Evolutionary conservation across 169 alveolate species (phyloP), one percentile per base, ranked within the genome.

Genomic region (Plasmodium cynomolgi): DNA sequence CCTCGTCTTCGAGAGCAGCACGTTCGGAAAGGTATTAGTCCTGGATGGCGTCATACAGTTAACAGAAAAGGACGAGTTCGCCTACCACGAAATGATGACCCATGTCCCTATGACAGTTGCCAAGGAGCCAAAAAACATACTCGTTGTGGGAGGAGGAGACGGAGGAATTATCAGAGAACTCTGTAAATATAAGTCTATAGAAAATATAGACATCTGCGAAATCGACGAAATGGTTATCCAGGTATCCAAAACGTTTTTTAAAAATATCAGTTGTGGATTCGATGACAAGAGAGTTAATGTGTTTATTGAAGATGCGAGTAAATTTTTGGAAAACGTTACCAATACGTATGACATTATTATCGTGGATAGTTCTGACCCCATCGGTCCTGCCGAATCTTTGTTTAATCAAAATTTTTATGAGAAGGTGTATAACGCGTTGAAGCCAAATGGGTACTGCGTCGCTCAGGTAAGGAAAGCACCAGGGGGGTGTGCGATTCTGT

Each of bases 81-180:
- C 96, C 23, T 96, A 96, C 81, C 98, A 97, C 62, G 98, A 97
- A 93, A 96, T 96, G 97, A 95, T 96, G 97, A 74, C 97, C 29
- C 97, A 97, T 83, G 88, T 96, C 3, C 96, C 97, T 13, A 84
- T 96, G 84, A 92, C 95, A 39, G 84, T 95, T 5, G 96, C 95
- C 37, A 97, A 97, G 86, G 95, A 92, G 15, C 97, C 98, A 1
- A 92, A 94, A 84, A 96, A 94, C 56, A 95, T 95, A 11, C 88
- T 97, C 33, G 92, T 97, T 58, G 96, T 97, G n/a, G 98, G 98
- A 17, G 98, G 98, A 23, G 98, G 98, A 23, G 98, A 97, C 88
- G 96, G 97, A 15, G 98, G 98, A 8, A 81, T 96, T 17, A 96
- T 96, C 13, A 56, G 98, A 58, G 97, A 96, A 72, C 71, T 94